Evolutionary conservation across 2,329 filamentous ascomycete species (phyloP), one percentile per base, ranked within the genome.

Genomic region (Magnaporthales sp.): DNA sequence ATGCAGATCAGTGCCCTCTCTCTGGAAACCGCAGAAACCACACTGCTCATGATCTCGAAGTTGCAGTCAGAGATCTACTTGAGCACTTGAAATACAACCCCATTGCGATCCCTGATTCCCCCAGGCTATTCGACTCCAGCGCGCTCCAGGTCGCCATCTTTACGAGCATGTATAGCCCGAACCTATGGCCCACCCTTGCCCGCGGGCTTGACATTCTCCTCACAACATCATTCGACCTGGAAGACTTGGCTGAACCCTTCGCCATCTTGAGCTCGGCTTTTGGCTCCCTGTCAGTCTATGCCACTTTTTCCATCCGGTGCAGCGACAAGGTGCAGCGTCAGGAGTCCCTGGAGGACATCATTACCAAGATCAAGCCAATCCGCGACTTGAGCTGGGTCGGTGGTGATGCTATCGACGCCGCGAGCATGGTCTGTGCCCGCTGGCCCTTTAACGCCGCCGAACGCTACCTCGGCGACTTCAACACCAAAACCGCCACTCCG

Each of bases 391-490:
- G 70, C 56, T 31, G 67, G 61, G 26, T 70, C 2, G 67, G 70
- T n/a, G 72, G 71, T 11, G 70, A 71, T 56, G 29, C 64, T 2
- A 67, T 70, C 56, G 67, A 69, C 0, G 19, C 13, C 5, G 29
- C 71, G 9, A 56, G 64, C 24, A 67, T 73, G 32, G 46, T 67
- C n/a, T 77, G 75, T 68, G 70, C 70, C 2, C 70, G 69, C 29
- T 77, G 74, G 74, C 71, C 67, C 2, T 69, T 72, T 56, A 67
- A 70, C 13, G 72, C 74, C 2, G 72, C 70, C 58, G 74, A 74
- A 66, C 67, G 71, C 4, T 73, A 72, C 46, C 66, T 65, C 5
- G 69, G 69, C 11, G 67, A 65, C 56, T 71, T 73, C 67, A 24
- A 66, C 54, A 71, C 70, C 62, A 73, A 70, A 62, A 75, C 74